Base-by-base conservation (phyloP, 106 monocot genomes). In the Acorus calamus region DNA sequence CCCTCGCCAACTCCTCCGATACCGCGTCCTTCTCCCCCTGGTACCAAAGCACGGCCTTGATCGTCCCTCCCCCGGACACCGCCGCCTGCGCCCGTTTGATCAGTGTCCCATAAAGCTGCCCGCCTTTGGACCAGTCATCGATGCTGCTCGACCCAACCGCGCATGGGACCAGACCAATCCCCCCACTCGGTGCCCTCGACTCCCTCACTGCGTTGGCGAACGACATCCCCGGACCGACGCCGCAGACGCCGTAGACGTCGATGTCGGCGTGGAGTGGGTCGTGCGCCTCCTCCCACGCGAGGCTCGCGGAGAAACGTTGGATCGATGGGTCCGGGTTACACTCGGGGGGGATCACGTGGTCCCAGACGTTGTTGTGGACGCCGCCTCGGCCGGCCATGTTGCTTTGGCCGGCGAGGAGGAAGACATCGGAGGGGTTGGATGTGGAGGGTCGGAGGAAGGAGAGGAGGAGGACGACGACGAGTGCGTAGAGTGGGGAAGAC, bases 371-470 rank as follows among this genome's bases (percentile, higher is more conserved):
- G 55, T 54, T 9, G 11, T 3, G 10, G 44, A 75, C 69, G 61
- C 75, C 75, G 14, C 75, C 75, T 12, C 75, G 45, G 4, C 75
- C 75, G 2, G 75, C 44, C 69, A 75, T 75, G 69, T 75, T 75
- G 75, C 75, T 75, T 54, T 75, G 75, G 9, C 75, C 69, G 8
- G 75, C 62, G 9, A 75, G 75, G 62, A 75, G 63, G 61, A 71
- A 67, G 53, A 74, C 68, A 53, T 59, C 12, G 43, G 47, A 10
- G 53, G 44, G 28, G 28, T 28, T 28, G 28, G 28, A 28, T 28
- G 28, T 28, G 28, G 28, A 28, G 28, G 28, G 28, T 28, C 28
- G 28, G 28, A 1, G 0, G 28, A 28, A 28, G 28, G 28, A 28
- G 28, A 28, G 28, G 28, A 28, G n/a, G n/a, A n/a, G n/a, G n/a